Conservation (phyloP, 805 yeast genomes). For the Yarrowia osloensis region DNA sequence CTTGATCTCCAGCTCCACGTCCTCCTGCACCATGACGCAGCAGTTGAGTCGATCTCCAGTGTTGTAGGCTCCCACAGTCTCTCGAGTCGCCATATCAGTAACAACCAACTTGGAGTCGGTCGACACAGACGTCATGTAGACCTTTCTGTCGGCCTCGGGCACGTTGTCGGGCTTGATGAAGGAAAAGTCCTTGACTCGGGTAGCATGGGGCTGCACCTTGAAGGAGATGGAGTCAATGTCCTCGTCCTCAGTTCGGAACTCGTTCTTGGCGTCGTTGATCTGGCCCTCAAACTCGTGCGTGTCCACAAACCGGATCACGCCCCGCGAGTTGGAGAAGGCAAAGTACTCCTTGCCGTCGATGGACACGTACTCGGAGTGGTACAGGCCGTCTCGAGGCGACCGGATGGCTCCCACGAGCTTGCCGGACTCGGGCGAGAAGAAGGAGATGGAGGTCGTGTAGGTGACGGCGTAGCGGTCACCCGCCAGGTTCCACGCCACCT, state of each 20-base stretch:
- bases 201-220: conserved; percentile 74
- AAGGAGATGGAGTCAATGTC: conserved; percentile 43
- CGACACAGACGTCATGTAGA: conserved; percentile 74
- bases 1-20: conserved; percentile 80
- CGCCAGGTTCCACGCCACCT: conserved; percentile 55
- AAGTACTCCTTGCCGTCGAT: conserved; percentile 56
- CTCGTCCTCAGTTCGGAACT: conserved; percentile 39
- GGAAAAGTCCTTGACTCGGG: conserved; percentile 78
- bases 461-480: conserved; percentile 83
- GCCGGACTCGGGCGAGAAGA: conserved; percentile 67
- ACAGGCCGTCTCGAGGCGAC: conserved; percentile 60
- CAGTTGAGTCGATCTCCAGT: conserved; percentile 91
- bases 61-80: conserved; percentile 86
- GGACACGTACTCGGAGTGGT: conserved; percentile 52
- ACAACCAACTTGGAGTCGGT: conserved; percentile 93
- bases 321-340: conserved; percentile 70
- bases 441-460: conserved; percentile 59
- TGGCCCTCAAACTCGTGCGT: conserved; percentile 43
- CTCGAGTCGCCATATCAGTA: conserved; percentile 71
- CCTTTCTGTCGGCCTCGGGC: conserved; percentile 44
- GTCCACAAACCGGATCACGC: conserved; percentile 60
- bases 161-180: conserved; percentile 39
- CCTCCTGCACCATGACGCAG: conserved; percentile 68
- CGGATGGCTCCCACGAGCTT: conserved; percentile 53
- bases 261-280: conserved; percentile 35